phyloP scores from a whole-genome alignment of 1,139 yeast genomes.

The Taphrina sp. region DNA sequence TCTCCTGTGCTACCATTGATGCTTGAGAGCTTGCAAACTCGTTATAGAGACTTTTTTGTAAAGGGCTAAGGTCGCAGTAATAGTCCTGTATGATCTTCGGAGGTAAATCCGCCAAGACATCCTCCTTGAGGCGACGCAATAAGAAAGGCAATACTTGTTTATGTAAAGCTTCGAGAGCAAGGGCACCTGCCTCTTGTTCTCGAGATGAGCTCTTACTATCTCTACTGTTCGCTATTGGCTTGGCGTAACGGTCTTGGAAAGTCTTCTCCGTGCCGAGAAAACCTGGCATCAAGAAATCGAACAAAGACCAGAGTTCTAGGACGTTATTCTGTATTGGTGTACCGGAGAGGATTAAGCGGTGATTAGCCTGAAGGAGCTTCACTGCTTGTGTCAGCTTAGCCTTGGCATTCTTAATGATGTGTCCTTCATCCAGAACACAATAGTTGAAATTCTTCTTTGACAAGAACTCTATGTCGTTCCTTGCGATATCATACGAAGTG shows the following conservation, averaged over 20 bases:
- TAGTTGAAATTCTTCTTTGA: slow-evolving; percentile 73
- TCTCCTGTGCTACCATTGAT: slow-evolving; percentile 54
- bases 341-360: slow-evolving; percentile 86
- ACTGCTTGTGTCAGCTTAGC: slow-evolving; percentile 89
- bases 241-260: slow-evolving; percentile 92
- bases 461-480: slow-evolving; percentile 77
- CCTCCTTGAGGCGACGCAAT: slow-evolving; percentile 93
- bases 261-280: slow-evolving; percentile 92
- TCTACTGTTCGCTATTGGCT: slow-evolving; percentile 93
- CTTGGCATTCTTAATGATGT: slow-evolving; percentile 85
- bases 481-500: slow-evolving; percentile 92
- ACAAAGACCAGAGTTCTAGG: slow-evolving; percentile 92
- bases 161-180: slow-evolving; percentile 92
- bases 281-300: slow-evolving; percentile 98
- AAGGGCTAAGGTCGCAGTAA: slow-evolving; percentile 89
- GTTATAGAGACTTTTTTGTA: slow-evolving; percentile 81
- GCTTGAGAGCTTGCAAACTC: slow-evolving; percentile 91
- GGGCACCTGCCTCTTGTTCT: slow-evolving; percentile 95
- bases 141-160: slow-evolving; percentile 95
- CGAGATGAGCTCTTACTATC: slow-evolving; percentile 86
- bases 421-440: slow-evolving; percentile 97
- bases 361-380: slow-evolving; percentile 77
- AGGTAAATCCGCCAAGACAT: slow-evolving; percentile 91
- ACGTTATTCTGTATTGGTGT: slow-evolving; percentile 98
- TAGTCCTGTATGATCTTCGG: slow-evolving; percentile 98